phyloP scores from a whole-genome alignment of 2,329 filamentous ascomycete species.

The Ceratocystis diversiconidia region DNA sequence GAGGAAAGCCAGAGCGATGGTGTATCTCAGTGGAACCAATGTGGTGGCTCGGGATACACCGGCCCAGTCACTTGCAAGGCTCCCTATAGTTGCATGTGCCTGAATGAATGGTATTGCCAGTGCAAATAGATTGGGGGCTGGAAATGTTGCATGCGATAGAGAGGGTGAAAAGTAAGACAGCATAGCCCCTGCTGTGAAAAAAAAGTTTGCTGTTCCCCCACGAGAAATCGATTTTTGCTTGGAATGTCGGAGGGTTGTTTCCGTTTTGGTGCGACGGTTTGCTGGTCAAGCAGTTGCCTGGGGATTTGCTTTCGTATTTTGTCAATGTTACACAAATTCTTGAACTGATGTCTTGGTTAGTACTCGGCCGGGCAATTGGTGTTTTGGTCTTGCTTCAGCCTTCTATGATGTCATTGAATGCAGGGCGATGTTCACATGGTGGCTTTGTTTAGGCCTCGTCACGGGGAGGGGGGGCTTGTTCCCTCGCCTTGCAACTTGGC shows the following conservation, averaged over 20 bases:
- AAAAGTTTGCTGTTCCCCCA: neutral
- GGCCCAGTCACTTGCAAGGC: constrained; percentile 19
- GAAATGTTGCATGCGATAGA: neutral
- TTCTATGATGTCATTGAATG: neutral
- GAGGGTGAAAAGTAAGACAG: neutral
- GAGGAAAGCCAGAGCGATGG: neutral
- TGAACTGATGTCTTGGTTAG: neutral
- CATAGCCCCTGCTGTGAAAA: neutral
- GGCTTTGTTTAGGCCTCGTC: no score
- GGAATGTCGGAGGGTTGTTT: neutral
- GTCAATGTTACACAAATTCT: neutral
- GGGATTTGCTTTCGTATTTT: neutral
- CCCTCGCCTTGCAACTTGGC: neutral
- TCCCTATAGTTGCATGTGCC: constrained; percentile 18
- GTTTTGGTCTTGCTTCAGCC: neutral
- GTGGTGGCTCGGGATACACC: constrained; percentile 19
- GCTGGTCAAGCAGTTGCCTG: neutral
- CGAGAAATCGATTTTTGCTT: neutral
- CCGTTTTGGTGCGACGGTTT: neutral
- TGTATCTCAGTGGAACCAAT: constrained; percentile 20
- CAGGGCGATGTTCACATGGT: neutral
- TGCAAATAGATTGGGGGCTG: constrained; percentile 17
- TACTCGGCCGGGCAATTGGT: neutral
- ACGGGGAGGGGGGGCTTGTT: neutral
- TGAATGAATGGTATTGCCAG: constrained; percentile 22